phyloP scores from a whole-genome alignment of 2,329 filamentous ascomycete genomes.

The Tothia fuscella region DNA sequence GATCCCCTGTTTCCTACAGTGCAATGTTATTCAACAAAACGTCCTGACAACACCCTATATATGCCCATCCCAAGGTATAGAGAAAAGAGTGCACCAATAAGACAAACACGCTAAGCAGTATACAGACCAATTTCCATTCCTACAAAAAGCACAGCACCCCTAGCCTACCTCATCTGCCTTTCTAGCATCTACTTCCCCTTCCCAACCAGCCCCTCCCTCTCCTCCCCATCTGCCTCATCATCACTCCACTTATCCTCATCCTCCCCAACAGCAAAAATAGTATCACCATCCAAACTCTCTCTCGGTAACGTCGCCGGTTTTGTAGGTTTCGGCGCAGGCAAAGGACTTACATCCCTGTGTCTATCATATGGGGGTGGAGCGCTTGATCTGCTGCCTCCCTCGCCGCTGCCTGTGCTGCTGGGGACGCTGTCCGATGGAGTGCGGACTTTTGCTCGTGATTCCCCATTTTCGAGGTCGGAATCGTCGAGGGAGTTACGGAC shows the following conservation, averaged over 20 bases:
- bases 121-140: no score
- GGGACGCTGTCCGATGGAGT: constrained; percentile 17
- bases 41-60: no score
- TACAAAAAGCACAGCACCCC: no score
- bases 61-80: no score
- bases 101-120: no score
- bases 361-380: not conserved
- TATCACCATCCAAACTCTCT: constrained; percentile 72
- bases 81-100: no score
- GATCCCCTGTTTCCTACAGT: no score
- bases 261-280: constrained; percentile 83
- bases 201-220: constrained; percentile 8
- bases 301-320: constrained; percentile 39
- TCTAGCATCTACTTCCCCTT: not conserved
- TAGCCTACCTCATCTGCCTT: no score
- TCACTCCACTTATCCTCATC: constrained; percentile 76
- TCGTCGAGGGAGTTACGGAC: constrained; percentile 63
- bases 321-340: constrained; percentile 41
- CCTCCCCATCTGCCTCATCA: constrained; percentile 47
- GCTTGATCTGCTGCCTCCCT: constrained; percentile 14
- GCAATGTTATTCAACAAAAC: no score
- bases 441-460: no score
- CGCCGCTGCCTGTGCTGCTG: constrained; percentile 6
- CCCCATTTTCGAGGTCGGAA: constrained; percentile 11
- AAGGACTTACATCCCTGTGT: constrained; percentile 31